These are phyloP conservation scores for Orbilia oligospora DNA, from an alignment of 2,329 filamentous ascomycete genomes.

Conservation along the genomic window DNA sequence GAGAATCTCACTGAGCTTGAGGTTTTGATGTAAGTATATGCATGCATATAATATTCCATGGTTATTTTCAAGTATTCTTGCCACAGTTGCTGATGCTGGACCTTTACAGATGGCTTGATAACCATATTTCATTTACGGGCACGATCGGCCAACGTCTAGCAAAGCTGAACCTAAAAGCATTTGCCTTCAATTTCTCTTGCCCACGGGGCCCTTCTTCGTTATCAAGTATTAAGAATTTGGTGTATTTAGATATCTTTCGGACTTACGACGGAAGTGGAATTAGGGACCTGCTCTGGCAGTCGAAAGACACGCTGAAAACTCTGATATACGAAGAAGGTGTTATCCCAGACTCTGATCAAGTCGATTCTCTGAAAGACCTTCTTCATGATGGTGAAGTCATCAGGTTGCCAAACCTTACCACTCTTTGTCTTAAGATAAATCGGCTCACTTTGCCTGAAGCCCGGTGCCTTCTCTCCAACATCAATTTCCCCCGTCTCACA, in stretches of 20 bases:
- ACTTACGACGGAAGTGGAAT: background rate
- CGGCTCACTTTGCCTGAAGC: background rate
- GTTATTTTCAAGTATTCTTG: background rate
- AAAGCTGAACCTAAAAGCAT: conserved; percentile 32
- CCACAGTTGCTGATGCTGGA: background rate
- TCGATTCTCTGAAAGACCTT: background rate
- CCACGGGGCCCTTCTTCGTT: conserved; percentile 10
- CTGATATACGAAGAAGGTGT: conserved; percentile 38
- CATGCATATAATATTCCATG: background rate
- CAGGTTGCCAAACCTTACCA: conserved; percentile 27
- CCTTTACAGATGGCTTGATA: conserved; percentile 35
- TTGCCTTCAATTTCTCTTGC: conserved; percentile 36
- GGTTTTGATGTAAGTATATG: conserved; percentile 26
- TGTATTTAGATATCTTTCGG: conserved; percentile 30
- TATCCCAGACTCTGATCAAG: background rate
- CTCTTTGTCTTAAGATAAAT: conserved; percentile 23
- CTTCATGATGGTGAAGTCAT: conserved; percentile 6
- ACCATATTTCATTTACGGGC: conserved; percentile 20
- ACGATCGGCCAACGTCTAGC: conserved; percentile 1
- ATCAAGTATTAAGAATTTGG: conserved; percentile 16
- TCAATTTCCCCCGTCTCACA: conserved; percentile 43
- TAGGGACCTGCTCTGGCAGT: conserved; percentile 18
- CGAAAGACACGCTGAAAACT: conserved; percentile 39
- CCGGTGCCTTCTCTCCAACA: background rate
- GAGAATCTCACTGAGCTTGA: conserved; percentile 30